Percentiles rank a stretch among this genome's conserved stretches.
These are phyloP conservation scores for Cytospora mali DNA, from an alignment of 2,329 filamentous ascomycete species.

Conservation along the genomic window DNA sequence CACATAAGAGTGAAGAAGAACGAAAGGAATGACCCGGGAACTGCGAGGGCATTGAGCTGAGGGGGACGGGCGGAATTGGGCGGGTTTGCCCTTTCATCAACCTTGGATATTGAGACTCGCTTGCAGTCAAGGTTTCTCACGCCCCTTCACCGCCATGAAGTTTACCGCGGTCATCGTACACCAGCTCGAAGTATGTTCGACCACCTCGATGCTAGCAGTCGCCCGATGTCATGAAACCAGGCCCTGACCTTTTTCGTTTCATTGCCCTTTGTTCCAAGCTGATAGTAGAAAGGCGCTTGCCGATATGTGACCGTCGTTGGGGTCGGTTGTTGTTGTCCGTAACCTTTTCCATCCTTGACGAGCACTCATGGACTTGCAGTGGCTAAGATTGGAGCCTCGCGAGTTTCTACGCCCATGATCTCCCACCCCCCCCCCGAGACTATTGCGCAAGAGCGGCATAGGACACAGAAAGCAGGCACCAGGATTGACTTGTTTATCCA, in stretches of 20 bases:
- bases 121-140: no score
- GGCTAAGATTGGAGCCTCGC: neutral
- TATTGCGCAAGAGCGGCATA: neutral
- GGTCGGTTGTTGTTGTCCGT: neutral
- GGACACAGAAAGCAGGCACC: neutral
- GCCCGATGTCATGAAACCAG: no score
- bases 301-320: neutral
- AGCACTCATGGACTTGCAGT: neutral
- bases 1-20: neutral
- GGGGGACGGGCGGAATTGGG: neutral
- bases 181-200: neutral
- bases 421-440: neutral
- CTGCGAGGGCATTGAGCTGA: neutral
- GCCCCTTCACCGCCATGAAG: neutral
- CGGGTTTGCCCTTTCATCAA: no score
- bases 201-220: neutral
- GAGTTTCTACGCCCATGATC: neutral
- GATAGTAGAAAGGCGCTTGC: neutral
- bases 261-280: neutral
- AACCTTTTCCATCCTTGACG: neutral
- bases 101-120: no score
- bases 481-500: neutral
- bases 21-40: neutral
- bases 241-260: neutral
- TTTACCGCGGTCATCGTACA: neutral